Evolutionary conservation across 2,329 filamentous ascomycete species (phyloP), one percentile per base, ranked within the genome.

Genomic region (Rhinocladiella similis): DNA sequence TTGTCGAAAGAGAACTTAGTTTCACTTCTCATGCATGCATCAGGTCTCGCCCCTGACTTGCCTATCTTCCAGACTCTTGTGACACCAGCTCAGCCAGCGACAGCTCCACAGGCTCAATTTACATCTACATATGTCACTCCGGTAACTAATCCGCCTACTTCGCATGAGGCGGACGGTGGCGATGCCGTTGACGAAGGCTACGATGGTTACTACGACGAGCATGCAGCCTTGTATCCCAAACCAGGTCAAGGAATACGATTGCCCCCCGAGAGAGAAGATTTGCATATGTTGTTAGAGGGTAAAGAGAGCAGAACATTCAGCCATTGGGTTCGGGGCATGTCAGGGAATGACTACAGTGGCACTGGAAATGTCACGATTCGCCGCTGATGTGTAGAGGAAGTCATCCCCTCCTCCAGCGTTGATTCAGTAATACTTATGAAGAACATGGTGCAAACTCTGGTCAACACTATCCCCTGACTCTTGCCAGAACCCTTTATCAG

Each of bases 271-370:
- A 76, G 76, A 16, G 79, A 83, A 22, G 84, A 88, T 66, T 63
- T 85, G 38, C 77, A 83, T 55, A 86, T 85, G 74, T 68, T 88
- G 20, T 79, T 84, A 6, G 85, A 88, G 63, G 81, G 84, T 48
- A 78, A 80, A 39, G 66, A 72, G 20, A 79, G 78, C 63, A 74
- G 76, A 19, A 83, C 83, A 0, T 85, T 85, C 64, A 84, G 79
- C 59, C 82, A 85, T 63, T 63, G 62, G 60, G 52, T 64, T 18
- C 36, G 56, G 39, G 59, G 59, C 9, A 63, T 57, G 53, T 29
- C 29, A 5, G 58, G 53, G 7, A 54, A 56, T 6, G 50, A 59
- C 16, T 61, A 56, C 33, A 59, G 57, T 45, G 60, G 60, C 6
- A 53, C 45, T n/a, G 55, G 57, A 7, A 58, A 61, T 42, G 47